phyloP scores from a whole-genome alignment of 768 basidiomycete genomes.

The Tremella yokohamensis region DNA sequence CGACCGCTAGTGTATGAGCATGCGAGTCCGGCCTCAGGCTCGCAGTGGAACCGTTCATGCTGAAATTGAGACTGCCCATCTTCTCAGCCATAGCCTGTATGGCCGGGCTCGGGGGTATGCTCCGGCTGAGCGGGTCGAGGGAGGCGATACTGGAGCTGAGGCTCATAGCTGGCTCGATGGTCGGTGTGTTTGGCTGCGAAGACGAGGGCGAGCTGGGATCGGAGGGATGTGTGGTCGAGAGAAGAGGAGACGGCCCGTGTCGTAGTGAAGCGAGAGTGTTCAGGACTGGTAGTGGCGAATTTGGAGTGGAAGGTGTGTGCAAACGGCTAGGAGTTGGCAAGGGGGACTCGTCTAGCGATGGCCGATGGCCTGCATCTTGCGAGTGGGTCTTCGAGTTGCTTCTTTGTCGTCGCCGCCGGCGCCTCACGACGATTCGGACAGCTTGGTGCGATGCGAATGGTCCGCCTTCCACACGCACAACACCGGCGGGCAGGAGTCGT shows the following conservation, averaged over 20 bases:
- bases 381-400: background rate
- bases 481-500: slow-evolving; percentile 84
- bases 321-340: background rate
- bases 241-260: background rate
- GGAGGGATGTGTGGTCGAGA: background rate
- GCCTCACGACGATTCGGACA: slow-evolving; percentile 69
- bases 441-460: slow-evolving; percentile 93
- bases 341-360: background rate
- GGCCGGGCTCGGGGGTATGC: slow-evolving; percentile 49
- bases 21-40: background rate
- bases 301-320: background rate
- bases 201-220: background rate
- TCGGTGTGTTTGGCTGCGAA: slow-evolving; percentile 60
- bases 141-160: slow-evolving; percentile 56
- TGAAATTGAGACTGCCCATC: background rate
- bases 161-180: slow-evolving; percentile 54
- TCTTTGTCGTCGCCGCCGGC: slow-evolving; percentile 12
- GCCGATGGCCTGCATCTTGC: background rate
- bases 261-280: slow-evolving; percentile 2
- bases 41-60: background rate
- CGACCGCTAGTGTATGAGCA: background rate
- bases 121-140: slow-evolving; percentile 55
- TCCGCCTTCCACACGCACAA: slow-evolving; percentile 71
- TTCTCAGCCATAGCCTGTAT: slow-evolving; percentile 24
- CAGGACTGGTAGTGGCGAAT: slow-evolving; percentile 2